These are phyloP conservation scores for Cordyceps fumosorosea DNA, from an alignment of 2,329 filamentous ascomycete species.

Conservation along the genomic window DNA sequence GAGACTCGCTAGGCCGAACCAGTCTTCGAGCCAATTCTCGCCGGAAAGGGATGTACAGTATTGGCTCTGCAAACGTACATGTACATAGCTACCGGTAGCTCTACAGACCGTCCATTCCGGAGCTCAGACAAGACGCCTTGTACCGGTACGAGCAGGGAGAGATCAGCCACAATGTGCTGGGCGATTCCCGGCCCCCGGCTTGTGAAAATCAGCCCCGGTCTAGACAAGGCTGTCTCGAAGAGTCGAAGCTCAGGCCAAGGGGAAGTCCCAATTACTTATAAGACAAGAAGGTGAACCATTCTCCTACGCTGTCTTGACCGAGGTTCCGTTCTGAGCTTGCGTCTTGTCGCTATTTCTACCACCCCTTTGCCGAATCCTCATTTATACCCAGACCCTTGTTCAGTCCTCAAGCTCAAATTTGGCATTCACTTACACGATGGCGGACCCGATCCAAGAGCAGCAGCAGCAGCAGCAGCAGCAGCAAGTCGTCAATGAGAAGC, in stretches of 20 bases:
- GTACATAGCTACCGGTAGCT: background rate
- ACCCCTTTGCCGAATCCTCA: background rate
- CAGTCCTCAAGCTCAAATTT: no score
- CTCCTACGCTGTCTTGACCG: background rate
- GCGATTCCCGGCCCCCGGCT: conserved; percentile 1
- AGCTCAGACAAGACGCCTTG: background rate
- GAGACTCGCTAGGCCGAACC: background rate
- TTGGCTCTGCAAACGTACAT: no score
- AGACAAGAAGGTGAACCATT: background rate
- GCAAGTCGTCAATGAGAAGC: background rate
- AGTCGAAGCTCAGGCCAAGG: background rate
- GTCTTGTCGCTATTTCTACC: background rate
- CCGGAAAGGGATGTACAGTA: background rate
- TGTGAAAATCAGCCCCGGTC: conserved; percentile 8
- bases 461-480: no score
- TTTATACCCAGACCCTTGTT: background rate
- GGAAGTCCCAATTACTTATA: background rate
- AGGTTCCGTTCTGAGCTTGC: background rate
- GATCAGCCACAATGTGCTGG: background rate
- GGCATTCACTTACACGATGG: background rate
- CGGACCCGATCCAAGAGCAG: background rate
- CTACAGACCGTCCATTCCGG: background rate
- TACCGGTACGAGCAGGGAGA: background rate
- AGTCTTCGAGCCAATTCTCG: conserved; percentile 4
- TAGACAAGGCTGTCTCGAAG: conserved; percentile 1